Evolutionary conservation across 306 rosid genomes (phyloP), one percentile per base, ranked within the genome.

Genomic region (Canavalia gladiata): DNA sequence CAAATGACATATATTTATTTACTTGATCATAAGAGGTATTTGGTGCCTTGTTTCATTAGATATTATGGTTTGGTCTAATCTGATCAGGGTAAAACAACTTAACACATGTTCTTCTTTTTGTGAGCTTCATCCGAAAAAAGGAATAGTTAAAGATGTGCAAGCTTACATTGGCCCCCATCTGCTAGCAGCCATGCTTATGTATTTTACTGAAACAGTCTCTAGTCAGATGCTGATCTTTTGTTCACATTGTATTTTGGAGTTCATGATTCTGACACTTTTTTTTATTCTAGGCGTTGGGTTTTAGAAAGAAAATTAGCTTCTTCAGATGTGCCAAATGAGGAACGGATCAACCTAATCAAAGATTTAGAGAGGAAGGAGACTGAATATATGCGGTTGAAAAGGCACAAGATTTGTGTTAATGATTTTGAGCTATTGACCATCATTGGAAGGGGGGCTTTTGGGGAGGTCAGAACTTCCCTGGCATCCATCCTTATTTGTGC

Each of bases 401-500:
- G 99, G 90, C 91, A 95, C 88, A 95, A 87, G 87, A 95, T 93
- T 76, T 95, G 98, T 54, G 99, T 93, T 72, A 71, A 95, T 80
- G 99, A 95, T 88, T 95, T 95, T 90, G 99, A 95, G 82, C 98
- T 77, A 76, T 85, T 95, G 88, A 93, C 97, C 78, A 93, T 95
- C 85, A 95, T 95, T 85, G 99, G 99, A 77, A 90, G 99, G 84
- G 99, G 99, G 74, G 98, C 99, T 62, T 95, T 83, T 89, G 98
- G 99, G 79, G 99, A 95, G 96, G 99, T 95, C 78, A 83, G 97
- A 82, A 79, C 77, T 68, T 56, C 74, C 74, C 74, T 90, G 54
- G 25, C 56, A 33, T 51, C 2, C 41, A 47, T 18, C 25, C 62
- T 25, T 29, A 72, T 62, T 64, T 13, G 37, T 80, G 63, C 75